These are phyloP conservation scores for Lactarius tabidus DNA, from an alignment of 768 basidiomycete species.

Conservation along the genomic window DNA sequence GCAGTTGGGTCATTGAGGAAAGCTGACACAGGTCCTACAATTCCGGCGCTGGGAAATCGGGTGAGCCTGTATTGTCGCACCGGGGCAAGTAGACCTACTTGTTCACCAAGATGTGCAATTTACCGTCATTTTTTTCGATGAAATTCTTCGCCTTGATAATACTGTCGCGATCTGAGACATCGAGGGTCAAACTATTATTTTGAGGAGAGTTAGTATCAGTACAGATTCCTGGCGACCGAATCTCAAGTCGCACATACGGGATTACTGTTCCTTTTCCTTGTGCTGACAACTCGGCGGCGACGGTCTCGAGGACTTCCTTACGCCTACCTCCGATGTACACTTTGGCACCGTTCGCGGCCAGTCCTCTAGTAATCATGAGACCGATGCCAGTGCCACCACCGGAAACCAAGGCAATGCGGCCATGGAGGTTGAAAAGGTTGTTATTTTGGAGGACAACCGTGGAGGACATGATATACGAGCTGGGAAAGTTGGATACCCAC, in stretches of 20 bases:
- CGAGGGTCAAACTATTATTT: conserved; percentile 54
- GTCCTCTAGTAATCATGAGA: conserved; percentile 64
- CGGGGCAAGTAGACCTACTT: conserved; percentile 48
- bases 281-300: conserved; percentile 43
- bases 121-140: conserved; percentile 59
- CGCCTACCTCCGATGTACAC: conserved; percentile 78
- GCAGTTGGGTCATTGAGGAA: conserved; percentile 56
- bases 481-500: background rate
- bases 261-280: conserved; percentile 46
- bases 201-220: background rate
- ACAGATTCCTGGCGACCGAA: background rate
- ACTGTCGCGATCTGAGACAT: conserved; percentile 65
- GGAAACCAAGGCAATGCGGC: conserved; percentile 28
- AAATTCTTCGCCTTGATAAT: conserved; percentile 52
- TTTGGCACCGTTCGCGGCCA: conserved; percentile 73
- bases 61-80: background rate
- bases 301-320: conserved; percentile 56
- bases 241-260: conserved; percentile 43
- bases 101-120: conserved; percentile 75
- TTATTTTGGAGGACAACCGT: conserved; percentile 4
- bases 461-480: conserved; percentile 7
- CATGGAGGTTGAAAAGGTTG: conserved; percentile 21
- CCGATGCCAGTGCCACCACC: conserved; percentile 39
- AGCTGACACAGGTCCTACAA: conserved; percentile 56
- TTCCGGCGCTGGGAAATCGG: conserved; percentile 55